Conservation (phyloP, 1,284 basidiomycete species). For the Heterobasidion annosum region DNA sequence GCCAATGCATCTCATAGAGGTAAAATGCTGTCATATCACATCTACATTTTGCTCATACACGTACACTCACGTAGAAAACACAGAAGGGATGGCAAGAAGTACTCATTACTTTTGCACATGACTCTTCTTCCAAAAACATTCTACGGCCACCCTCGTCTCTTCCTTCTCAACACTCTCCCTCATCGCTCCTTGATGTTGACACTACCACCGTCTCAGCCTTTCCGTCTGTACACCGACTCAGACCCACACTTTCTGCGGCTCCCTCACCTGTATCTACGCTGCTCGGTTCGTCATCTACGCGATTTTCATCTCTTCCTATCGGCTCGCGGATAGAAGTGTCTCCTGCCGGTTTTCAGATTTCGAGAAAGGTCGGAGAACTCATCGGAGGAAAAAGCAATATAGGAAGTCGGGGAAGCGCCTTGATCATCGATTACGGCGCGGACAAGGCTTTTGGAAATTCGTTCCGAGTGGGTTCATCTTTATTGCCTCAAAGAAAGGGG, state of each 20-base stretch:
- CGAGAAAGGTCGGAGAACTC: constrained; percentile 57
- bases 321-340: constrained; percentile 78
- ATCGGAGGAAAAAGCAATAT: constrained; percentile 22
- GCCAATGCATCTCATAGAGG: constrained; percentile 87
- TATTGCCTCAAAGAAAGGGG: background rate
- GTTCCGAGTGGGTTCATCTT: constrained; percentile 58
- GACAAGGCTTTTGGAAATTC: constrained; percentile 66
- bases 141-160: constrained; percentile 12
- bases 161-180: constrained; percentile 3
- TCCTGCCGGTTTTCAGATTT: constrained; percentile 59
- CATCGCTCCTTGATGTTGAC: constrained; percentile 9
- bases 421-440: constrained; percentile 90
- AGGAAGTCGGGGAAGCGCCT: constrained; percentile 49
- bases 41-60: constrained; percentile 2
- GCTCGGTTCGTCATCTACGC: constrained; percentile 59
- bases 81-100: constrained; percentile 84
- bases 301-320: constrained; percentile 57
- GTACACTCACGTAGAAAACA: constrained; percentile 45
- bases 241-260: constrained; percentile 56
- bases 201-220: constrained; percentile 7
- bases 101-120: constrained; percentile 47
- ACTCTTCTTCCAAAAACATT: constrained; percentile 17
- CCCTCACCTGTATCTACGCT: constrained; percentile 61
- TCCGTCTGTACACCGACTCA: constrained; percentile 32
- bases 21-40: constrained; percentile 19